Evolutionary conservation across 139 green algal genomes (phyloP), one percentile per base, ranked within the genome.

Genomic region (Deuterostichococcus epilithicus): DNA sequence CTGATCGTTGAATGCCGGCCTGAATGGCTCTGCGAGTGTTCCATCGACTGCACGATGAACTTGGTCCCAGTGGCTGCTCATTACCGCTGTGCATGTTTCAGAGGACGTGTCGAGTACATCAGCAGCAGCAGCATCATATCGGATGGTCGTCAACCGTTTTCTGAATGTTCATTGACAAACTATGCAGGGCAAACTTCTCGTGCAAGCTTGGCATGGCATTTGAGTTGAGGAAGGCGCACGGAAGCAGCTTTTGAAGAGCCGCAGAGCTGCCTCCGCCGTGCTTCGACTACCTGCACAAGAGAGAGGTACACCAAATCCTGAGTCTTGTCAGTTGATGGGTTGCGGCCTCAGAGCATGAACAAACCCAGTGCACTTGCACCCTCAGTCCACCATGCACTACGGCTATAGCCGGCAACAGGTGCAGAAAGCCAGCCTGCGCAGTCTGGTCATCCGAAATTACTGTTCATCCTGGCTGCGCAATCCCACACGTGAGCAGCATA

Each of bases 221-320:
- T 30, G 26, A 23, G 3, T 76, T 23, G 36, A 5, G 36, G 0
- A 52, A 15, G 15, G 34, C 84, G 82, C 70, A 91, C 86, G 73
- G 73, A 92, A 92, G 22, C 77, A 81, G 65, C 60, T 76, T 1
- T 79, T 72, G 68, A 91, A 86, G 39, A 91, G 87, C 20, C 74
- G 72, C 15, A 90, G 74, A 0, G 77, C 87, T 36, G 71, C 73
- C 2, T 85, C 79, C 66, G 86, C 78, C 3, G 75, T 77, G 32
- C 26, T 63, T 26, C 73, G 44, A 39, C 72, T 83, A 26, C 42
- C 86, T 91, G 84, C 84, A 58, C 30, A 6, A 45, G 42, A 52
- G 25, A 26, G 5, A 74, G n/a, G 8, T 10, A n/a, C n/a, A n/a
- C n/a, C n/a, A n/a, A n/a, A n/a, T n/a, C n/a, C n/a, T n/a, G n/a